phyloP scores from a whole-genome alignment of 371 early-diverging fungal species.

The Mortierella sp. region DNA sequence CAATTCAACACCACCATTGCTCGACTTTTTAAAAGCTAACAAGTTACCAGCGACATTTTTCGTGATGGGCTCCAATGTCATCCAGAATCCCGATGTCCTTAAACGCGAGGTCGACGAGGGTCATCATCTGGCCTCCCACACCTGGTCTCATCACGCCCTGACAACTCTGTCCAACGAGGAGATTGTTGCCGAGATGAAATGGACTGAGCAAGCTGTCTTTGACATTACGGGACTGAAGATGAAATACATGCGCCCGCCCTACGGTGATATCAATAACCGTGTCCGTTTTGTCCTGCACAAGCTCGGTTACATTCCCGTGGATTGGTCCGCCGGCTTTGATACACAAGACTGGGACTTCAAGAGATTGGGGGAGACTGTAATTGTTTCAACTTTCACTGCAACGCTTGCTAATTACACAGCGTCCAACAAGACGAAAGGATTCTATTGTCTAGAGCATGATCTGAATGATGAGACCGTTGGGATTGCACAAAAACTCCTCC shows the following conservation, averaged over 20 bases:
- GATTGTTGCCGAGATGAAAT: conserved; percentile 40
- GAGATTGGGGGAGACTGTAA: neutral
- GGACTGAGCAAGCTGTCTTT: conserved; percentile 67
- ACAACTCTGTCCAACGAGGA: conserved; percentile 44
- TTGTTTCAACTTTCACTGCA: conserved; percentile 1
- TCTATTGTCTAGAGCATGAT: conserved; percentile 19
- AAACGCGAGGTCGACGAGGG: conserved; percentile 58
- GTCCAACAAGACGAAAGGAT: neutral
- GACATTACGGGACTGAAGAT: conserved; percentile 62
- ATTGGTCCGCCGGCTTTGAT: conserved; percentile 31
- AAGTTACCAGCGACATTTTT: neutral
- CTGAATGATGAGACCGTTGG: neutral
- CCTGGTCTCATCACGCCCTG: conserved; percentile 62
- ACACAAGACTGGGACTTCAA: conserved; percentile 29
- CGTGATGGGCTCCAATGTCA: conserved; percentile 17
- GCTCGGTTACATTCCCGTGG: conserved; percentile 57
- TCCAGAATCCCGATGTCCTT: conserved; percentile 45
- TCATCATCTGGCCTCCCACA: conserved; percentile 68
- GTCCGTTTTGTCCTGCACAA: conserved; percentile 63
- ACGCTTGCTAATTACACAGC: neutral
- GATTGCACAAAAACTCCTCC: conserved; percentile 1
- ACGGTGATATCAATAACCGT: conserved; percentile 69
- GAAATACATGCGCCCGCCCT: conserved; percentile 62
- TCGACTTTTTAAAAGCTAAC: conserved; percentile 6
- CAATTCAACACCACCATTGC: neutral